phyloP scores from a whole-genome alignment of 208 protist genomes.

The Blechomonas ayalai region DNA sequence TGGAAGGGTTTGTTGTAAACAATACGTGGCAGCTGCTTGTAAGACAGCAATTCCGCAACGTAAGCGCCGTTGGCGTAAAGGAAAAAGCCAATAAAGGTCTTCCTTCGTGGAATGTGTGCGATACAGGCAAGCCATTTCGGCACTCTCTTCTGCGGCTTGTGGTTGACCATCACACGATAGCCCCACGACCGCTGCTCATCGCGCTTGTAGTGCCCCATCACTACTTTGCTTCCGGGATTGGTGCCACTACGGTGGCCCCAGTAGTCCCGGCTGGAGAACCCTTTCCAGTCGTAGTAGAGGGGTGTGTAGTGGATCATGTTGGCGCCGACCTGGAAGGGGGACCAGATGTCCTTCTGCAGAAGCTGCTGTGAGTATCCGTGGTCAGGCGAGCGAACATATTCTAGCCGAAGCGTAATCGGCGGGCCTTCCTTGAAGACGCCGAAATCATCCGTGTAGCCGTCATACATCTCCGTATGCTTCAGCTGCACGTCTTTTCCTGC shows the following conservation, averaged over 20 bases:
- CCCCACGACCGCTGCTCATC: conserved; percentile 72
- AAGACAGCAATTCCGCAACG: conserved; percentile 85
- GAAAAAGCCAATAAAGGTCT: conserved; percentile 85
- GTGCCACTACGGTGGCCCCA: conserved; percentile 86
- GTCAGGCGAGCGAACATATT: conserved; percentile 86
- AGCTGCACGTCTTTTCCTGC: conserved; percentile 84
- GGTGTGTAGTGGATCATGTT: conserved; percentile 87
- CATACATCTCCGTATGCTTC: conserved; percentile 91
- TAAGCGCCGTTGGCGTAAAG: conserved; percentile 90
- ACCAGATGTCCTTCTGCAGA: conserved; percentile 88
- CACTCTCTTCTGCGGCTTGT: conserved; percentile 86
- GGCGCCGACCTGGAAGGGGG: conserved; percentile 81
- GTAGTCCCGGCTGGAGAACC: conserved; percentile 83
- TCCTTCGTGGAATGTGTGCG: conserved; percentile 70
- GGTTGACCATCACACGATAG: conserved; percentile 77
- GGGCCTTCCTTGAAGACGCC: conserved; percentile 90
- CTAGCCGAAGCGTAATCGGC: conserved; percentile 75
- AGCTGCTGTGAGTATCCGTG: conserved; percentile 79
- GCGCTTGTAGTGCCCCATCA: conserved; percentile 81
- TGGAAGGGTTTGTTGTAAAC: conserved; percentile 87
- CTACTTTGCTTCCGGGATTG: conserved; percentile 79
- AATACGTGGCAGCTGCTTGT: conserved; percentile 90
- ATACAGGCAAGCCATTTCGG: conserved; percentile 90
- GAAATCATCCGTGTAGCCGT: conserved; percentile 91
- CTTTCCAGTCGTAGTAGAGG: conserved; percentile 88